A percentile compares a stretch with the other conserved stretches of the same genome.
These are phyloP conservation scores for Blastobotrys proliferans DNA, from an alignment of 1,139 yeast genomes.

Conservation along the genomic window DNA sequence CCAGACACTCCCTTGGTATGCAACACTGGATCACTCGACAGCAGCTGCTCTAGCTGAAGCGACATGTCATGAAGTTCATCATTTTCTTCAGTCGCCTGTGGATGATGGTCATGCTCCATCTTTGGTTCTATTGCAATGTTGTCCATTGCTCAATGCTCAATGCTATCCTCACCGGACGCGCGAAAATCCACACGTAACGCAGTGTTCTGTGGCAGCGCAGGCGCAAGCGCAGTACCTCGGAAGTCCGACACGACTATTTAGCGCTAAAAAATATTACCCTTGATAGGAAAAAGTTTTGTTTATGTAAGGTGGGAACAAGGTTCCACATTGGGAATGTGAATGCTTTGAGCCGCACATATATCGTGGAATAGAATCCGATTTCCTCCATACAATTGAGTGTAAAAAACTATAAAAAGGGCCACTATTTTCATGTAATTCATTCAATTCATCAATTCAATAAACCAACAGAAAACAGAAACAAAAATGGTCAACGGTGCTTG, in stretches of 20 bases:
- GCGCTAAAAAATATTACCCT: too few relatives aligned
- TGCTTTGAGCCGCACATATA: neutral
- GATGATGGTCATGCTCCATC: conserved; percentile 13
- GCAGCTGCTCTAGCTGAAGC: conserved; percentile 30
- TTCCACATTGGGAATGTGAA: neutral
- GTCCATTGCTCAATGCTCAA: too few relatives aligned
- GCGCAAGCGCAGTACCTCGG: too few relatives aligned
- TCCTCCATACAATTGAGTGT: neutral
- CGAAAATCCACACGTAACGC: too few relatives aligned
- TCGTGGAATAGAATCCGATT: neutral
- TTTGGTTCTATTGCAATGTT: too few relatives aligned
- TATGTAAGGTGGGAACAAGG: neutral
- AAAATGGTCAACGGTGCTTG: conserved; percentile 2
- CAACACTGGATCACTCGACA: conserved; percentile 29
- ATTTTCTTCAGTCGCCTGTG: too few relatives aligned
- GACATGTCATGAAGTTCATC: conserved; percentile 23
- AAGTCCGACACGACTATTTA: too few relatives aligned
- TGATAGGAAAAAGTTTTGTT: too few relatives aligned
- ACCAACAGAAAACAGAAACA: neutral
- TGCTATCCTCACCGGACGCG: too few relatives aligned
- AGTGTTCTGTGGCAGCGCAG: too few relatives aligned
- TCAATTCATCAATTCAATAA: neutral
- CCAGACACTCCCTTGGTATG: conserved; percentile 19
- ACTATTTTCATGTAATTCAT: neutral
- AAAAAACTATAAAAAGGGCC: neutral